These are phyloP conservation scores for Blastobotrys muscicola DNA, from an alignment of 805 yeast species.

Conservation along the genomic window DNA sequence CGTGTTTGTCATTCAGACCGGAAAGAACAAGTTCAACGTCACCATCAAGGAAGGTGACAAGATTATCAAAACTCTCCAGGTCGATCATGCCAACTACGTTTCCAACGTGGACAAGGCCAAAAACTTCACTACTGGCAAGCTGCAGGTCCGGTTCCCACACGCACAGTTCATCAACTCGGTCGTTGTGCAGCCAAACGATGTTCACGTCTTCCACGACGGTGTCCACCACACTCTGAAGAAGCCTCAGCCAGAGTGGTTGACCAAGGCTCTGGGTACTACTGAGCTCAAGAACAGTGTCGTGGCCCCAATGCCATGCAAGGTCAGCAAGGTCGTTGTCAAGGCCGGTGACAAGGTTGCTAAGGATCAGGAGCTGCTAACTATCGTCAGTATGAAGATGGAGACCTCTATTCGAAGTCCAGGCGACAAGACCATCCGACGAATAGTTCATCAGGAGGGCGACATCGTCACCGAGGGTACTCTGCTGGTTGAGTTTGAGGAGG, in stretches of 20 bases:
- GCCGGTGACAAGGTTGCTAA: conserved; percentile 22
- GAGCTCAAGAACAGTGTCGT: conserved; percentile 18
- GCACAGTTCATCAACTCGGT: conserved; percentile 20
- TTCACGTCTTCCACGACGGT: conserved; percentile 24
- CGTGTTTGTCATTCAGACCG: conserved; percentile 7
- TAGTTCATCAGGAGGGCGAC: conserved; percentile 22
- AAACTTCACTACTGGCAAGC: conserved; percentile 8
- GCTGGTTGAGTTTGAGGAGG: conserved; percentile 23
- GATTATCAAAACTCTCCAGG: conserved; percentile 3
- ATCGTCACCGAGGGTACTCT: conserved; percentile 25
- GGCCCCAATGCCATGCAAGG: conserved; percentile 27
- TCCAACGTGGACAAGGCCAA: too few relatives aligned
- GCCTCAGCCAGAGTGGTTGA: conserved; percentile 23
- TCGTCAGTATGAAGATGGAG: conserved; percentile 28
- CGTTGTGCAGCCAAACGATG: conserved; percentile 11
- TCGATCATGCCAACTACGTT: neutral
- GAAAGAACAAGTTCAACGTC: conserved; percentile 4
- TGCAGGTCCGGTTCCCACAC: conserved; percentile 13
- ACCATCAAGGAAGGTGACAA: conserved; percentile 2
- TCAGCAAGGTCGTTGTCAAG: conserved; percentile 19
- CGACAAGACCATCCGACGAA: conserved; percentile 21
- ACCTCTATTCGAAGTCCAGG: conserved; percentile 25
- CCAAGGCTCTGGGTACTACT: conserved; percentile 19
- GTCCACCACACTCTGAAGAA: conserved; percentile 18
- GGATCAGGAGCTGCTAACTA: conserved; percentile 23